phyloP scores from a whole-genome alignment of 495 filamentous ascomycete genomes.

The Alectoria sarmentosa region DNA sequence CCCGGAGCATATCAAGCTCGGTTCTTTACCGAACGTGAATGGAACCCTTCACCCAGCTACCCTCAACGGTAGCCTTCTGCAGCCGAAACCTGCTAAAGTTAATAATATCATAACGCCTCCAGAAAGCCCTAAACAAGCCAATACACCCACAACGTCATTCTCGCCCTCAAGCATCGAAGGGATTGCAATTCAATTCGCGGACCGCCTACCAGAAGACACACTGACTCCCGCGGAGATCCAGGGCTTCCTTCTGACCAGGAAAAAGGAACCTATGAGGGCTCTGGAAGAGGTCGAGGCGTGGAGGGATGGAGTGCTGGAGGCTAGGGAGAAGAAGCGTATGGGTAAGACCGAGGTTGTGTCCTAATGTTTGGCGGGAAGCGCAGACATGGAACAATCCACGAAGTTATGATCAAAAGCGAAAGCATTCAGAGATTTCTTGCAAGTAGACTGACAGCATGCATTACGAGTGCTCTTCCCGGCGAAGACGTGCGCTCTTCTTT shows the following conservation, averaged over 20 bases:
- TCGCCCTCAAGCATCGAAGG: slow-evolving; percentile 27
- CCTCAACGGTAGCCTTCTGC: background rate
- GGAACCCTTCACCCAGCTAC: background rate
- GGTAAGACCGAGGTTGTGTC: background rate
- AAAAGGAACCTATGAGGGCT: slow-evolving; percentile 49
- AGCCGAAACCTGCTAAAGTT: background rate
- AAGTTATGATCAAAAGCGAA: background rate
- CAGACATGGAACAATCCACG: background rate
- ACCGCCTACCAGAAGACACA: slow-evolving; percentile 45
- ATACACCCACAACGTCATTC: slow-evolving; percentile 11
- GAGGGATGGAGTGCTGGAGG: slow-evolving; percentile 42
- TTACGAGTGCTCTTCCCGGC: background rate
- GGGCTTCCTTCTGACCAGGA: slow-evolving; percentile 51
- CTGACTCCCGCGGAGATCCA: slow-evolving; percentile 67
- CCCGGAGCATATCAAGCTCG: background rate
- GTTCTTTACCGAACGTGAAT: background rate
- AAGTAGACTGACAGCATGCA: background rate
- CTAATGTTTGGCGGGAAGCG: background rate
- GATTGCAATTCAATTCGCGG: slow-evolving; percentile 52
- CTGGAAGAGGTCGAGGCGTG: slow-evolving; percentile 49
- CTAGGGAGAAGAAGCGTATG: slow-evolving; percentile 35
- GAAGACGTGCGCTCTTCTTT: background rate
- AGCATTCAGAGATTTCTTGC: background rate
- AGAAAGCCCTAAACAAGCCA: slow-evolving; percentile 8
- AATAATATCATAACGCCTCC: slow-evolving; percentile 14